Conservation (phyloP, 441 rosid species). For the Gossypium trilobum region DNA sequence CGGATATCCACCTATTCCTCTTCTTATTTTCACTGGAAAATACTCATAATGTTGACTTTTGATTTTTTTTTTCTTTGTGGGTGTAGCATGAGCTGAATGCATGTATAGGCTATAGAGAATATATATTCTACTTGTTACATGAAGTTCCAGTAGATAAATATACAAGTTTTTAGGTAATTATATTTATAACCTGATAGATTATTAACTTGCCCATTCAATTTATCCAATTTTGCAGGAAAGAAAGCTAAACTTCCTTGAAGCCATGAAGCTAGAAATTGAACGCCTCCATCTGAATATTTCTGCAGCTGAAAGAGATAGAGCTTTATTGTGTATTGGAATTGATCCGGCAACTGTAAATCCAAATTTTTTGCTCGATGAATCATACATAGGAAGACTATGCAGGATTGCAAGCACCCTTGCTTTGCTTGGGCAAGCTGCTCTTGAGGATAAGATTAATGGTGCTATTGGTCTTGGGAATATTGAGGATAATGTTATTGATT, state of each 20-base stretch:
- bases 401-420: slow-evolving; percentile 66
- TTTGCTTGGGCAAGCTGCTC: slow-evolving; percentile 67
- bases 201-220: slow-evolving; percentile 17
- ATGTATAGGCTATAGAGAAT: background rate
- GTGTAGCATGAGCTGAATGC: background rate
- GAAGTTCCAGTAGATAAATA: background rate
- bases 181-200: slow-evolving; percentile 6
- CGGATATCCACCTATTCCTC: background rate
- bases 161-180: slow-evolving; percentile 7
- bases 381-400: slow-evolving; percentile 63
- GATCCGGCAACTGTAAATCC: slow-evolving; percentile 96
- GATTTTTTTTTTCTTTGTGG: background rate
- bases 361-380: slow-evolving; percentile 57
- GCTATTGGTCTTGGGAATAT: slow-evolving; percentile 63
- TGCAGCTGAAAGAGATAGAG: slow-evolving; percentile 97
- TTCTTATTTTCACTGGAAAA: background rate
- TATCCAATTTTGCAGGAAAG: slow-evolving; percentile 42
- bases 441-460: slow-evolving; percentile 77
- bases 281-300: slow-evolving; percentile 76
- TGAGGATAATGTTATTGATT: slow-evolving; percentile 53
- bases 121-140: background rate
- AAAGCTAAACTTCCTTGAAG: slow-evolving; percentile 57
- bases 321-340: slow-evolving; percentile 67
- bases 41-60: background rate
- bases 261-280: slow-evolving; percentile 89